Base-by-base conservation (phyloP, 2,329 filamentous ascomycete genomes). In the Talaromyces sp. region DNA sequence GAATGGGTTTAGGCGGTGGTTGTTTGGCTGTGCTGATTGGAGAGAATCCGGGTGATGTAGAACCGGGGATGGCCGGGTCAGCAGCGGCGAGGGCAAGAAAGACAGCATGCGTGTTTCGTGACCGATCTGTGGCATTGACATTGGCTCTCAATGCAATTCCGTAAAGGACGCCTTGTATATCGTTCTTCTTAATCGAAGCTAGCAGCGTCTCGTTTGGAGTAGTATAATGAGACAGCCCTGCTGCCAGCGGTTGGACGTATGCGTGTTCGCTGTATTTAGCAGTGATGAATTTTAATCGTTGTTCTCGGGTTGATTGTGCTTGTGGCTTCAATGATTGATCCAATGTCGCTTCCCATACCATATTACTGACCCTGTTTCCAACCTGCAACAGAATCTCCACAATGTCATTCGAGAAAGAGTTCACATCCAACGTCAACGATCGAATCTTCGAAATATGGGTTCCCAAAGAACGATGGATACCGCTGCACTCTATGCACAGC, bases 381-480 rank as follows among this genome's bases (percentile, higher is more conserved):
- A 99, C 88, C 65, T 94, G 88, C 65, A 97, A 83, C 48, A 99
- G 84, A 57, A 99, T 85, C 75, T 99, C 96, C 76, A 99, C 90
- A 75, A 98, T 96, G 82, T 99, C 96, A 71, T 91, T 90, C 3
- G 95, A 98, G 76, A 99, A 99, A 0, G 93, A 97, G 62, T 91
- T 93, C 70, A 96, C 96, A 75, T 99, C 95, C 48, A 99, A 84
- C 0, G 95, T 99, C 48, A 99, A 84, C 13, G 95, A 98, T 62
- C 95, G 90, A 47, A 99, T 88, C 80, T 99, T 99, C 77, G 93
- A 97, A 74, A 99, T 97, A 77, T 99, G 95, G 1, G 95, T 99
- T 13, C 95, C 95, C 3, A 99, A 84, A 1, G 94, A 98, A 48
- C 95, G 88, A 78, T 99, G 95, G 67, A 99, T 97, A 68, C 95